Conservation (phyloP, 768 basidiomycete species). For the Cubamyces sp. region DNA sequence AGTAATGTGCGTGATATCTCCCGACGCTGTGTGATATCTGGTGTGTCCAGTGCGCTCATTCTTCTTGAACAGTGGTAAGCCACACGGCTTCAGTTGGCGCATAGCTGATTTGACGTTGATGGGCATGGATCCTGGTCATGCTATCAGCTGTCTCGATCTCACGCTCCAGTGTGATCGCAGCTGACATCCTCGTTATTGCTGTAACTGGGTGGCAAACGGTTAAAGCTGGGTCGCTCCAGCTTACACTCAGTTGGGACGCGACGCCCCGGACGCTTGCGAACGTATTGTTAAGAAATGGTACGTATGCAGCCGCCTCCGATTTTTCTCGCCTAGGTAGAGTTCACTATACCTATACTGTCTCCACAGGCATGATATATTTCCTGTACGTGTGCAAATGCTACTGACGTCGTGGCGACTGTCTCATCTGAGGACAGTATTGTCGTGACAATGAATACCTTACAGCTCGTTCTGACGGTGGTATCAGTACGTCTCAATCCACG, state of each 20-base stretch:
- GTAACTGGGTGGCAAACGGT: background rate
- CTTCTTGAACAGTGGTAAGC: background rate
- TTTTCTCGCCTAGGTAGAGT: no score
- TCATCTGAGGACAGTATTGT: no score
- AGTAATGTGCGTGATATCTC: no score
- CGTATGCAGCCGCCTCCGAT: no score
- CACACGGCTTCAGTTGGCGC: background rate
- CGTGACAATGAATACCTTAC: background rate
- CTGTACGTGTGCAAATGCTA: no score
- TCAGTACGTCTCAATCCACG: background rate
- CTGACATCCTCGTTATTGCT: background rate
- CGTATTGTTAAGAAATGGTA: no score
- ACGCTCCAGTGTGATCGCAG: background rate
- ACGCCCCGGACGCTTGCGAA: background rate
- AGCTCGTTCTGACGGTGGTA: background rate
- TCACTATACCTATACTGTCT: no score
- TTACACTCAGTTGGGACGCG: background rate
- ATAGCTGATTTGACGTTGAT: background rate
- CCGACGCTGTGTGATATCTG: no score
- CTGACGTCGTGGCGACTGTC: no score
- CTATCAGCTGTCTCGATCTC: background rate
- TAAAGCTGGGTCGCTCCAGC: background rate
- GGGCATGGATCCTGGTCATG: background rate
- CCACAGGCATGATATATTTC: no score
- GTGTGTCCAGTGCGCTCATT: background rate